phyloP scores from a whole-genome alignment of 2,329 filamentous ascomycete genomes.

The Stemphylium beticola region DNA sequence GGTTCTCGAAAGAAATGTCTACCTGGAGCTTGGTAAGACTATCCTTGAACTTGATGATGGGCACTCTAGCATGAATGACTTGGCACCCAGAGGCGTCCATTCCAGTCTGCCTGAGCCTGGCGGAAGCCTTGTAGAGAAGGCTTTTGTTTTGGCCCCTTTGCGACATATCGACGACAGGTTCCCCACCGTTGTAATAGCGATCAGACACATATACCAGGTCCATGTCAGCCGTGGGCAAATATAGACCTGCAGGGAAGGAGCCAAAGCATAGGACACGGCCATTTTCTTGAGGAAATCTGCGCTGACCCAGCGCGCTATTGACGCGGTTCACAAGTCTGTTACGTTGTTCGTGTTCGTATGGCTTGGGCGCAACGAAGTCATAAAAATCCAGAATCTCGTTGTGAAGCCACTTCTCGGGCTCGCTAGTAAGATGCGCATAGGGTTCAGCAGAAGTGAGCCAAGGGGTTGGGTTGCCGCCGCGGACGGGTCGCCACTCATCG shows the following conservation, averaged over 20 bases:
- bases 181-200: constrained; percentile 63
- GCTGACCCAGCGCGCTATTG: constrained; percentile 59
- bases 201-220: constrained; percentile 82
- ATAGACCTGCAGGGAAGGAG: constrained; percentile 85
- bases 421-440: constrained; percentile 61
- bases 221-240: constrained; percentile 85
- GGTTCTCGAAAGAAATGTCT: constrained; percentile 94
- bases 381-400: constrained; percentile 92
- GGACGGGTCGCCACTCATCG: constrained; percentile 50
- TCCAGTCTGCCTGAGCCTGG: constrained; percentile 60
- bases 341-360: constrained; percentile 79
- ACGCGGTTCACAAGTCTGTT: constrained; percentile 74
- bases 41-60: constrained; percentile 91
- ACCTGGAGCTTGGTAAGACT: constrained; percentile 78
- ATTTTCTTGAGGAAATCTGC: constrained; percentile 35
- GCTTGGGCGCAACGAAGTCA: constrained; percentile 76
- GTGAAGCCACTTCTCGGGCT: constrained; percentile 69
- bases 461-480: constrained; percentile 59
- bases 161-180: constrained; percentile 36
- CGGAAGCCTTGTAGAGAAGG: constrained; percentile 67
- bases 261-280: constrained; percentile 79
- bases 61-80: constrained; percentile 81
- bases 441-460: constrained; percentile 47
- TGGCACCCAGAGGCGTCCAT: constrained; percentile 63
- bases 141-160: constrained; percentile 58